Evolutionary conservation across 805 yeast species (phyloP), one percentile per base, ranked within the genome.

Genomic region (Candida orba): DNA sequence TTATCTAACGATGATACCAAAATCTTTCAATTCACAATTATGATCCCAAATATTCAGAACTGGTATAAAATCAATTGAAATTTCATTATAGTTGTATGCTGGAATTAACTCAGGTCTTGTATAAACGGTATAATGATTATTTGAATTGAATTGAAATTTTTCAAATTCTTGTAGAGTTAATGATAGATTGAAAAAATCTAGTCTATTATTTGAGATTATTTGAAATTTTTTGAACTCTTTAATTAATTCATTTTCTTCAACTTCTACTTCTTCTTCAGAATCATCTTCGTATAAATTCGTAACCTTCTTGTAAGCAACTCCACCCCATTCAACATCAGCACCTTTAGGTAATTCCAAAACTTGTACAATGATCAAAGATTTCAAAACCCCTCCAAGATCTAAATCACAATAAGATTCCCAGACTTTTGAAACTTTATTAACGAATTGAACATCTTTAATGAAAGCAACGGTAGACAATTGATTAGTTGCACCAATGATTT

Each of bases 261-360:
- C 13, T 27, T 27, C 14, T 10, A 6, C 5, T 10, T 27, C 72
- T 3, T 68, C 72, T 32, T 65, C 73, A 36, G 68, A 70, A n/a
- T 65, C 65, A 34, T 69, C 69, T 4, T 67, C 73, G 41, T 69
- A 66, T 52, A 68, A 52, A 3, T 54, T 38, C 2, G 45, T 49
- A 4, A 53, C 49, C 24, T 65, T 64, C 44, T 72, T 71, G 47
- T 69, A 76, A 6, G 78, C 61, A 4, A 75, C 47, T 1, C 91
- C 95, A 32, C 81, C 76, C 91, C 95, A 84, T 64, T 87, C 95
- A 30, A 83, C 73, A 18, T 59, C 58, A 0, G 90, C 88, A 34
- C 67, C 66, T 41, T 72, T 74, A 6, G 95, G 95, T 40, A 87
- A 64, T 30, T 63, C 70, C 0, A 67, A 59, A 1, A 84, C 82